These are phyloP conservation scores for Odontarrhena argentea DNA, from an alignment of 345 rosid genomes.

Conservation along the genomic window DNA sequence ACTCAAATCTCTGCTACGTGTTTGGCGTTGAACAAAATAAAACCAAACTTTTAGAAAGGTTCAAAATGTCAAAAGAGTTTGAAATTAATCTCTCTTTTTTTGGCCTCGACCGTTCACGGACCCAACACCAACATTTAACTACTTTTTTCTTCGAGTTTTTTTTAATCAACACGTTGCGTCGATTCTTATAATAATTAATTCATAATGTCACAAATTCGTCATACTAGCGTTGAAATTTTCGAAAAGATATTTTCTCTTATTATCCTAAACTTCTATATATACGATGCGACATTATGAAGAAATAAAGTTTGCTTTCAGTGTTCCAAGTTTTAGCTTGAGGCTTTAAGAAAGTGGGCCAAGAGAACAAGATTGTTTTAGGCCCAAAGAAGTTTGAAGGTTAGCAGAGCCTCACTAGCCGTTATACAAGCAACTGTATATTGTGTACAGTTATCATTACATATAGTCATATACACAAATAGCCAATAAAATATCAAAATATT, in stretches of 20 bases:
- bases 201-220: slow-evolving; percentile 31
- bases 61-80: slow-evolving; percentile 32
- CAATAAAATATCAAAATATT: no score
- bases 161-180: slow-evolving; percentile 16
- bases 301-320: neutral
- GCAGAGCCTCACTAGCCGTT: slow-evolving; percentile 5
- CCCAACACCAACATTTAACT: slow-evolving; percentile 25
- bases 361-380: slow-evolving; percentile 3
- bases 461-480: no score
- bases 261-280: neutral
- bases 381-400: slow-evolving; percentile 3
- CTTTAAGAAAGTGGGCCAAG: neutral
- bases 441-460: no score
- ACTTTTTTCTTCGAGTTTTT: neutral
- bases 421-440: neutral
- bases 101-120: slow-evolving; percentile 25
- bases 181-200: neutral
- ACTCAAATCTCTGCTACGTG: slow-evolving; percentile 16
- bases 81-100: slow-evolving; percentile 3
- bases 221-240: neutral
- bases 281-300: neutral
- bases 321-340: neutral
- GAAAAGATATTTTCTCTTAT: neutral
- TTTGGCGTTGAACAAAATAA: slow-evolving; percentile 15
- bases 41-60: slow-evolving; percentile 20